Evolutionary conservation across 495 filamentous ascomycete genomes (phyloP), one percentile per base, ranked within the genome.

Genomic region (Darksidea phi): DNA sequence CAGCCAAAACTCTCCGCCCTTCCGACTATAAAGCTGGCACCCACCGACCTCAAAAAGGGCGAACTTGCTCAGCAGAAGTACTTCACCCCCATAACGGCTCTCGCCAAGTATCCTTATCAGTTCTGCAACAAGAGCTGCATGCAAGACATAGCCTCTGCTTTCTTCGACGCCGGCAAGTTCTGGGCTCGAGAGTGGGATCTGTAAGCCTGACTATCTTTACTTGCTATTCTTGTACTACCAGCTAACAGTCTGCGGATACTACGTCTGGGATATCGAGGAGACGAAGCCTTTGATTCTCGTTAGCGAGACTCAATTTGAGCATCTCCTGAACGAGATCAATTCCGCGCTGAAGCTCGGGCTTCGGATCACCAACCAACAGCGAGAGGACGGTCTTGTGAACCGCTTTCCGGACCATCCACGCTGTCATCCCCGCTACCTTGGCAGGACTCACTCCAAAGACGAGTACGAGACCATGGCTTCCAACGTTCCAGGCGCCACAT

Each of bases 181-280:
- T 83, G 84, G 63, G 64, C 79, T 1, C 77, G 82, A 1, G 58
- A 72, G 37, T 95, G 89, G 90, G 86, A 90, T 58, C 62, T 94
- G 89, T 95, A 76, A 82, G 86, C 82, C 36, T 1, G 38, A 21
- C 6, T 38, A 17, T 20, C 13, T 34, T 41, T 23, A 32, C 26
- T 20, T 36, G 13, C 49, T 48, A 18, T n/a, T 6, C 6, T 54
- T 28, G 49, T 23, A 62, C 21, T 24, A 54, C 20, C 21, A 8
- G 34, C 6, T 52, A 17, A 55, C 28, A 15, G 4, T 5, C n/a
- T 36, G 45, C 59, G 92, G 89, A 41, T 91, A 87, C 74, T 90
- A 87, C 66, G 71, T 91, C 45, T 75, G 82, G 58, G 82, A 84
- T 25, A 26, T 54, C 28, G 49, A 63, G 13, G 57, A 32, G 23